Evolutionary conservation across 116 monocot genomes (phyloP), one percentile per base, ranked within the genome.

Genomic region (Zostera marina): DNA sequence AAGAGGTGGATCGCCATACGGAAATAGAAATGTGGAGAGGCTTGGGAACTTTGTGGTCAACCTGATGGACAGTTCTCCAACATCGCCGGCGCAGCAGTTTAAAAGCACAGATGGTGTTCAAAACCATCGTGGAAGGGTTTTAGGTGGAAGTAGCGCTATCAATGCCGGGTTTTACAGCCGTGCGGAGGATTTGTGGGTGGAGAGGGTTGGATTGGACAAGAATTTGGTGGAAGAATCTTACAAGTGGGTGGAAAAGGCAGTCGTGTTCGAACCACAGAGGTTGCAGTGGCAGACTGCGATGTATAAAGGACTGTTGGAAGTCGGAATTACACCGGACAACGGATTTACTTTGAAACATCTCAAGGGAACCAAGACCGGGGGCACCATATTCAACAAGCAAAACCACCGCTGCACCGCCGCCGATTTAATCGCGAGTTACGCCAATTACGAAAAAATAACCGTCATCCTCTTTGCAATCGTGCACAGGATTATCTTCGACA

Each of bases 161-260:
- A 89, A 89, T 66, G 88, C 78, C 3, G 88, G 88, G 12, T 88
- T 88, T 67, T 88, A 77, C 70, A 75, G 83, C 9, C 83, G 77
- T 21, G 88, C 83, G 14, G 48, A 73, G 68, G 8, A 25, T 2
- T 66, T 61, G 8, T 80, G 70, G 44, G 69, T 83, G 15, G 40
- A 46, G 0, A n/a, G 42, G 2, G 66, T 58, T 51, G 79, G 78
- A 16, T 75, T 74, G 78, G 65, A 74, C 42, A 44, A 20, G 5
- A 13, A 1, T 32, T 39, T 74, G 19, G 82, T 74, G 21, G 62
- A 70, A 16, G 44, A 70, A 47, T 70, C 84, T 0, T 90, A 81
- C 56, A 22, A 26, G 22, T 90, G 81, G 81, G 84, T 84, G 21
- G 89, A 90, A 68, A 44, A 41, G 16, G 17, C 47, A 15, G 76